Conservation (phyloP, 2,329 filamentous ascomycete species). For the Phaeosphaeriaceae sp. region DNA sequence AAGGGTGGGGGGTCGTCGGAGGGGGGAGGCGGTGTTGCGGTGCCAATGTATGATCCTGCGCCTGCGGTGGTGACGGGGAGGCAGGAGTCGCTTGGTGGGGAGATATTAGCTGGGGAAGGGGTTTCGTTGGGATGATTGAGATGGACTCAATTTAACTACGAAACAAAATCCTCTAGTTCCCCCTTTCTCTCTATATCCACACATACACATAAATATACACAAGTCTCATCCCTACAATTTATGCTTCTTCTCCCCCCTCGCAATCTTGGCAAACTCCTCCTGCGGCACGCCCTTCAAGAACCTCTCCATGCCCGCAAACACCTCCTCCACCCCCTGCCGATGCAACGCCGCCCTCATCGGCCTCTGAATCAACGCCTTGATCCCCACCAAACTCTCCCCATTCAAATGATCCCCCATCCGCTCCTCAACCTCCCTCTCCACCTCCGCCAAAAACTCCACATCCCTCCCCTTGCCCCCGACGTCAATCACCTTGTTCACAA, state of each 20-base stretch:
- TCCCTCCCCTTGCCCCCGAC: constrained; percentile 63
- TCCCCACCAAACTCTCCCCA: constrained; percentile 76
- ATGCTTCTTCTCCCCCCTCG: constrained; percentile 88
- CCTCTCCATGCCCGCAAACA: constrained; percentile 81
- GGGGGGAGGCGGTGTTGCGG: constrained; percentile 2
- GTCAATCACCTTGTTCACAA: constrained; percentile 82
- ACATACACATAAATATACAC: no score
- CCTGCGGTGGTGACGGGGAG: constrained; percentile 4
- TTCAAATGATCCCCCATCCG: constrained; percentile 80
- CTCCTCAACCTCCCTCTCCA: constrained; percentile 82
- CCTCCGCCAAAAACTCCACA: constrained; percentile 71
- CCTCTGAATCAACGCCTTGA: constrained; percentile 81
- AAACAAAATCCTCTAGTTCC: background rate
- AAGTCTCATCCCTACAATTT: no score
- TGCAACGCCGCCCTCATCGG: constrained; percentile 77
- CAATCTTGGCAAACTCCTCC: constrained; percentile 85
- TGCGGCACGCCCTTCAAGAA: constrained; percentile 84
- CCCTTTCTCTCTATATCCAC: background rate
- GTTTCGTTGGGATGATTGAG: constrained; percentile 38
- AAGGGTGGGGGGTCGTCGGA: constrained; percentile 7
- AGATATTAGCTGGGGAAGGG: constrained; percentile 41
- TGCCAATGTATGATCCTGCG: background rate
- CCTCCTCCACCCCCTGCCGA: constrained; percentile 79
- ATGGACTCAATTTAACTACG: background rate
- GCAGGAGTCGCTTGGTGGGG: constrained; percentile 35